A percentile compares a stretch with the other conserved stretches of the same genome.
phyloP scores from a whole-genome alignment of 176 grass and related monocot species.

The Aegilops speltoides region DNA sequence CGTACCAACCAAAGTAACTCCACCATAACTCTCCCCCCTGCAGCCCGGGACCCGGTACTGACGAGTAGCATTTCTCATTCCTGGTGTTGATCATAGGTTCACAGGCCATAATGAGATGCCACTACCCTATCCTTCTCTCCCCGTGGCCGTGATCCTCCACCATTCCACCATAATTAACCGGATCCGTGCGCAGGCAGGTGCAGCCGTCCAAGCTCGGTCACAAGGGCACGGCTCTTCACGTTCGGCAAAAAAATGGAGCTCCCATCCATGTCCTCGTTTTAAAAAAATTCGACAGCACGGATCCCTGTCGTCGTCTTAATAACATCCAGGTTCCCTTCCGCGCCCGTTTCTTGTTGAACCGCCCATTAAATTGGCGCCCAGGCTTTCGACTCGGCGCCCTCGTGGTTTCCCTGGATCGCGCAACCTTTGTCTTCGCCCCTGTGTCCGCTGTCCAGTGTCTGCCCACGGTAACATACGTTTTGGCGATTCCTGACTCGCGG shows the following conservation, averaged over 20 bases:
- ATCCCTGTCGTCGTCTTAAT: neutral
- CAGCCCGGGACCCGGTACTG: neutral
- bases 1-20: conserved; percentile 13
- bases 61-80: neutral
- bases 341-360: neutral
- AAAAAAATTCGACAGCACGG: neutral
- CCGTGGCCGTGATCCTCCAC: neutral
- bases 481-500: neutral
- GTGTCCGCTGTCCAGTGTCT: neutral
- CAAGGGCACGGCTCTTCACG: neutral
- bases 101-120: conserved; percentile 35
- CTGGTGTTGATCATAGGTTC: conserved; percentile 13
- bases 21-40: neutral
- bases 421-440: neutral
- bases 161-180: conserved; percentile 8
- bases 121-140: neutral
- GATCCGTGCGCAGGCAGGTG: conserved; percentile 3
- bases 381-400: neutral
- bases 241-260: neutral
- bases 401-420: neutral
- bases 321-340: neutral
- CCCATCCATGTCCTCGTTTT: too few species aligned
- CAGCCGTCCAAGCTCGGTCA: neutral
- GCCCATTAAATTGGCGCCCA: conserved; percentile 10
- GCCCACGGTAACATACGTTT: neutral